Conservation (phyloP, 148 eudicot genomes). For the Mesembryanthemum crystallinum region DNA sequence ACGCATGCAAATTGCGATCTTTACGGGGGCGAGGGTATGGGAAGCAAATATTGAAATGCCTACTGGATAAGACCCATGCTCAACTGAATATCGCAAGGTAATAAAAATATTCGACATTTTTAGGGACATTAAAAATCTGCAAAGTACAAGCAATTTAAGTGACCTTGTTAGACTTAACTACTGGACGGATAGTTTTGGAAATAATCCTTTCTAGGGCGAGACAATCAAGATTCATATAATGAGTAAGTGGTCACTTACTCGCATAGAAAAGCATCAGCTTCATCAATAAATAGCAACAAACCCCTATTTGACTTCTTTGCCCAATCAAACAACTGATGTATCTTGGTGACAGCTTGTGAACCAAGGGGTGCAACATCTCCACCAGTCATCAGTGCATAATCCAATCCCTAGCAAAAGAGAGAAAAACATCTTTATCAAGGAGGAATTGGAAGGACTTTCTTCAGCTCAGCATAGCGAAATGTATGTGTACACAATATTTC, state of each 20-base stretch:
- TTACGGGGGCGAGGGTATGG: neutral
- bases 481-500: neutral
- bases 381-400: conserved; percentile 99
- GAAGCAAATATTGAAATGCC: neutral
- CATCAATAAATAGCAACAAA: conserved; percentile 86
- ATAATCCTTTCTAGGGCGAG: neutral
- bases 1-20: neutral
- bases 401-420: conserved; percentile 66
- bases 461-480: neutral
- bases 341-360: conserved; percentile 97
- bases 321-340: conserved; percentile 98
- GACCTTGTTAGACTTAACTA: neutral
- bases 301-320: conserved; percentile 89
- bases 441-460: neutral
- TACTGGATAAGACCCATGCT: neutral
- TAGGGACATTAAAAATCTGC: neutral
- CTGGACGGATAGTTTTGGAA: neutral
- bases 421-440: conserved; percentile 14
- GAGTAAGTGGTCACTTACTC: conserved; percentile 62
- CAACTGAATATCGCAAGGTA: neutral
- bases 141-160: neutral
- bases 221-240: too few relatives aligned
- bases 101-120: neutral
- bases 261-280: conserved; percentile 99
- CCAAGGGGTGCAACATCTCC: conserved; percentile 99